Conservation (phyloP, 116 monocot species). For the Trichopus zeylanicus region DNA sequence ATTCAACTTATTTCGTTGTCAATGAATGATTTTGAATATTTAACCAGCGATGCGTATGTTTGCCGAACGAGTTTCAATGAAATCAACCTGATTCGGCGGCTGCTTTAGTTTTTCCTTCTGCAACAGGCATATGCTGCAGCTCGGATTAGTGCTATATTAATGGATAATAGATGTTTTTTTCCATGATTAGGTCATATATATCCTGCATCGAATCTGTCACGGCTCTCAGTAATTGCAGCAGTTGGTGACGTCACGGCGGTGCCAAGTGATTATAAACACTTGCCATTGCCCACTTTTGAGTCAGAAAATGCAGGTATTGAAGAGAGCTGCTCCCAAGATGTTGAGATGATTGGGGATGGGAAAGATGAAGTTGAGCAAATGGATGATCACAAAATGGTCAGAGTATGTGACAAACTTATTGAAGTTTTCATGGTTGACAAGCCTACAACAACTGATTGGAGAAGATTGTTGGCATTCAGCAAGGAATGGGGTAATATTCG, state of each 20-base stretch:
- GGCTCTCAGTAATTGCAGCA: conserved; percentile 15
- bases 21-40: neutral
- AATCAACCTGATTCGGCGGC: neutral
- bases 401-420: conserved; percentile 85
- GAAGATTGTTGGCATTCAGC: conserved; percentile 93
- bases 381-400: conserved; percentile 58
- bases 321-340: conserved; percentile 11
- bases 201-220: conserved; percentile 5
- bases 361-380: conserved; percentile 14
- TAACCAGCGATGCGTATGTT: neutral
- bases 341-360: conserved; percentile 9
- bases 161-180: neutral
- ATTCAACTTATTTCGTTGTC: neutral
- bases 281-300: conserved; percentile 8
- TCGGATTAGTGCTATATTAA: neutral
- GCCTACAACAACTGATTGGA: conserved; percentile 84
- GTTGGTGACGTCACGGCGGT: conserved; percentile 25
- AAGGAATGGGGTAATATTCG: conserved; percentile 72
- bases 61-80: too few relatives aligned
- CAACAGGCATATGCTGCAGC: too few relatives aligned
- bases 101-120: neutral
- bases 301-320: conserved; percentile 5
- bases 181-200: conserved; percentile 11
- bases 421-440: conserved; percentile 97
- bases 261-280: conserved; percentile 34